Percentiles rank a stretch among this genome's conserved stretches.
Conservation (phyloP, 306 rosid genomes). For the Prunus campanulata region DNA sequence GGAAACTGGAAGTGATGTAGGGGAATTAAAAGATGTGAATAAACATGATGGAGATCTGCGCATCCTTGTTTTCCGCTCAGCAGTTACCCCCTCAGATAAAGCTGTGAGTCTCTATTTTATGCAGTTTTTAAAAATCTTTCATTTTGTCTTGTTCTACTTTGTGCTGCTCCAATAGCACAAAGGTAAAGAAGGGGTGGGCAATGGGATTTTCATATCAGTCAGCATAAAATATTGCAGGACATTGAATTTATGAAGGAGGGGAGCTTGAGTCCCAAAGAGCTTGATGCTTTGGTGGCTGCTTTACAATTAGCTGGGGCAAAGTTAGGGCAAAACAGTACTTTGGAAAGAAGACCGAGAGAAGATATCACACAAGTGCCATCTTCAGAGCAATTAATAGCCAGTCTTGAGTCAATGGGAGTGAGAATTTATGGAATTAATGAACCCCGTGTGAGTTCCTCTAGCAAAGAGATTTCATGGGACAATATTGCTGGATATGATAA, state of each 20-base stretch:
- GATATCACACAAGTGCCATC: conserved; percentile 47
- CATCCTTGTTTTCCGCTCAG: conserved; percentile 64
- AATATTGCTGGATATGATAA: conserved; percentile 85
- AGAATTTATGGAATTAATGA: conserved; percentile 66
- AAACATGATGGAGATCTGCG: conserved; percentile 48
- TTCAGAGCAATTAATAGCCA: conserved; percentile 56
- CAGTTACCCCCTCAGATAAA: conserved; percentile 57
- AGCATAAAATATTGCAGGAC: conserved; percentile 58
- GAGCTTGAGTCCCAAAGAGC: conserved; percentile 63
- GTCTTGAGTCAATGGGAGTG: conserved; percentile 88
- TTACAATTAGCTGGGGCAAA: conserved; percentile 69
- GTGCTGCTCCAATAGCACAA: conserved; percentile 12
- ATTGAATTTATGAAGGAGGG: conserved; percentile 81
- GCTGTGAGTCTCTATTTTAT: conserved; percentile 51
- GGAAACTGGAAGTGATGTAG: conserved; percentile 37
- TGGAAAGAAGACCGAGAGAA: conserved; percentile 48
- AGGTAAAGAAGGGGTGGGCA: conserved; percentile 1
- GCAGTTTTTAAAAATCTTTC: neutral
- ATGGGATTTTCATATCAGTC: conserved; percentile 3
- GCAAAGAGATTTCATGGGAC: conserved; percentile 70
- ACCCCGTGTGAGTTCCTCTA: conserved; percentile 32
- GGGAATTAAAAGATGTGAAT: conserved; percentile 28
- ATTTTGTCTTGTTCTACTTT: neutral
- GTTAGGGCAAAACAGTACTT: conserved; percentile 43
- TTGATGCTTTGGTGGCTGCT: conserved; percentile 72